Base-by-base conservation (phyloP, 2,329 filamentous ascomycete genomes). In the Zasmidium cellare region DNA sequence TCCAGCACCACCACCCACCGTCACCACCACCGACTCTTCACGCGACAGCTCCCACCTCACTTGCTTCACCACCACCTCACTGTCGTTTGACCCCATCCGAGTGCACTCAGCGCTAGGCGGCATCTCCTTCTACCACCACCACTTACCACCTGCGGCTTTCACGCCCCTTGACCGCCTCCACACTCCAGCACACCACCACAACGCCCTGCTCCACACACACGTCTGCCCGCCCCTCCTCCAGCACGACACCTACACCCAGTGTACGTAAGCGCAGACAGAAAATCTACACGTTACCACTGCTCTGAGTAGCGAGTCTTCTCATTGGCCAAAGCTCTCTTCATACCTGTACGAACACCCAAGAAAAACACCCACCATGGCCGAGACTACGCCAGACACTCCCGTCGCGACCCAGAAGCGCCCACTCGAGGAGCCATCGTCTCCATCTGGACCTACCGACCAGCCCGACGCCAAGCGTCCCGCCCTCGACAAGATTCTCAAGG, bases 381-480 rank as follows among this genome's bases (percentile, higher is more conserved):
- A 71, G 45, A 55, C 61, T 49, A 76, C 79, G 28, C 78, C 76
- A 55, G 69, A 75, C 54, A 75, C 77, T 50, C 75, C 78, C 59
- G 77, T 77, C 61, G 85, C 85, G 51, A 88, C 87, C 58, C 86
- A 90, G 72, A 99, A 99, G 85, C 92, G 94, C 72, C 94, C 94
- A 61, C 86, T 99, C 65, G 94, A 99, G 82, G 94, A 97, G 73
- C 90, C 93, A 11, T 97, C 94, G 18, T 99, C 94, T 9, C 94
- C 94, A 35, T 96, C 92, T 28, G 90, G 90, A 62, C 88, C 89
- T 41, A 91, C 86, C 73, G 94, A 97, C 70, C 92, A 97, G 74
- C 94, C 96, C 54, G 94, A 99, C 69, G 94, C 94, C 62, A 99
- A 99, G 81, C 90, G 94, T 67, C 94, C 91, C 50, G 94, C 94